Conservation (phyloP, 345 rosid genomes). For the Toxicodendron radicans region DNA sequence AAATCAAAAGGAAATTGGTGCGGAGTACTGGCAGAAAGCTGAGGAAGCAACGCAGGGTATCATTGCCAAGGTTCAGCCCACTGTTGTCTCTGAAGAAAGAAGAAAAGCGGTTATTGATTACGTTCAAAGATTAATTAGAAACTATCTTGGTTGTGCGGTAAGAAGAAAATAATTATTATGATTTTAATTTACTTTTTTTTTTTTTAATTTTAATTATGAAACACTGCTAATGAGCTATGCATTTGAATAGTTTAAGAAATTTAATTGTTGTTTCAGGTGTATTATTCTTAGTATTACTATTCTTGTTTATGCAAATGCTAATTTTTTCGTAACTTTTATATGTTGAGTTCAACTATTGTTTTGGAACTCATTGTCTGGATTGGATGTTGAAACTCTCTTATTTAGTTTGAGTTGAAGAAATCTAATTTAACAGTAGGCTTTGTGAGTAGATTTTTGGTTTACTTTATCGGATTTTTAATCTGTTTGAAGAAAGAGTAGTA, state of each 20-base stretch:
- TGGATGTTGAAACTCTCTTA: neutral
- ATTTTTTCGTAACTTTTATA: no score
- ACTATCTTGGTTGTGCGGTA: constrained; percentile 62
- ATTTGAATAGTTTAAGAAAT: neutral
- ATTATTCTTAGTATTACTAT: neutral
- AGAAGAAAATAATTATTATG: neutral
- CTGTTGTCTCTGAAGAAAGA: constrained; percentile 61
- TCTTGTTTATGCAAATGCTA: no score
- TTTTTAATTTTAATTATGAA: no score
- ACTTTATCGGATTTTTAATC: no score
- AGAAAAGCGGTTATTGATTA: constrained; percentile 65
- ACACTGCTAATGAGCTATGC: neutral
- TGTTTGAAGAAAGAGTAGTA: neutral
- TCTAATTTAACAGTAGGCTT: no score
- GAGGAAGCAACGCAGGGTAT: constrained; percentile 69
- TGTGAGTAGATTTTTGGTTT: no score
- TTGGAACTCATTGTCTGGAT: neutral
- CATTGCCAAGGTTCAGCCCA: constrained; percentile 68
- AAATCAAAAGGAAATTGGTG: constrained; percentile 35
- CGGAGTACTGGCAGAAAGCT: constrained; percentile 51
- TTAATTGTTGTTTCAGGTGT: neutral
- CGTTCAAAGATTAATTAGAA: constrained; percentile 55
- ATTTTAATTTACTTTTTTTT: no score
- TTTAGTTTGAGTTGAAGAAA: neutral
- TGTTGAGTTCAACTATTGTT: neutral